Conservation (phyloP, 371 early-diverging fungal species). For the Mortierella sp. region DNA sequence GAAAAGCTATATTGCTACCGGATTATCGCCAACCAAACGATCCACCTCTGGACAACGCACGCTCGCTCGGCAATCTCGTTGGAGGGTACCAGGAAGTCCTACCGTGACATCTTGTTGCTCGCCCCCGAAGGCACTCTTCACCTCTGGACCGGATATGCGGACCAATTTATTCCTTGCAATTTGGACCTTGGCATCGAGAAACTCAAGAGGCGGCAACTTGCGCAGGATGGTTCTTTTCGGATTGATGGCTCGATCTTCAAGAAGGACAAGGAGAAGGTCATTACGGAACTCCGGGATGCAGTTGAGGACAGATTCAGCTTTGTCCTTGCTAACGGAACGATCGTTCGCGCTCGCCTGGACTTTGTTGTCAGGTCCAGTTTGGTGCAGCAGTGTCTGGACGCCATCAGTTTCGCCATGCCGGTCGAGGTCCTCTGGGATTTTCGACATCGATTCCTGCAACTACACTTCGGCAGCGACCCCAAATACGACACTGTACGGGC, state of each 20-base stretch:
- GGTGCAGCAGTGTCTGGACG: conserved; percentile 62
- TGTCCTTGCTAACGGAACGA: conserved; percentile 36
- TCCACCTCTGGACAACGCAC: conserved; percentile 47
- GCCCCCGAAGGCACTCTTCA: conserved; percentile 35
- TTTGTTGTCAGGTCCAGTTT: conserved; percentile 58
- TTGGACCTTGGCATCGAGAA: conserved; percentile 7
- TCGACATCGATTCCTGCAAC: conserved; percentile 52
- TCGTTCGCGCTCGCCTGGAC: conserved; percentile 58
- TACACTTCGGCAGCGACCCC: conserved; percentile 27
- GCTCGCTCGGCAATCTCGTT: conserved; percentile 60
- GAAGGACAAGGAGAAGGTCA: conserved; percentile 12
- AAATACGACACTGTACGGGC: not conserved
- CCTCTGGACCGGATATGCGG: conserved; percentile 58
- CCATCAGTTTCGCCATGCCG: conserved; percentile 64
- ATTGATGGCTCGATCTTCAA: not conserved
- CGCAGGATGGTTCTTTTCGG: not conserved
- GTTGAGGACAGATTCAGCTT: conserved; percentile 64
- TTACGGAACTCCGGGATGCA: conserved; percentile 58
- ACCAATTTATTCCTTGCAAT: conserved; percentile 37
- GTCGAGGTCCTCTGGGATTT: conserved; percentile 49
- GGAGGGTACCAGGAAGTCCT: conserved; percentile 59
- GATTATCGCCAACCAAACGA: conserved; percentile 21
- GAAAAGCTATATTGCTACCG: conserved; percentile 33
- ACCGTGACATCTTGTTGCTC: conserved; percentile 59
- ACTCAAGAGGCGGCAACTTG: not conserved